These are phyloP conservation scores for Fusarium sublunatum DNA, from an alignment of 2,329 filamentous ascomycete genomes.

Conservation along the genomic window DNA sequence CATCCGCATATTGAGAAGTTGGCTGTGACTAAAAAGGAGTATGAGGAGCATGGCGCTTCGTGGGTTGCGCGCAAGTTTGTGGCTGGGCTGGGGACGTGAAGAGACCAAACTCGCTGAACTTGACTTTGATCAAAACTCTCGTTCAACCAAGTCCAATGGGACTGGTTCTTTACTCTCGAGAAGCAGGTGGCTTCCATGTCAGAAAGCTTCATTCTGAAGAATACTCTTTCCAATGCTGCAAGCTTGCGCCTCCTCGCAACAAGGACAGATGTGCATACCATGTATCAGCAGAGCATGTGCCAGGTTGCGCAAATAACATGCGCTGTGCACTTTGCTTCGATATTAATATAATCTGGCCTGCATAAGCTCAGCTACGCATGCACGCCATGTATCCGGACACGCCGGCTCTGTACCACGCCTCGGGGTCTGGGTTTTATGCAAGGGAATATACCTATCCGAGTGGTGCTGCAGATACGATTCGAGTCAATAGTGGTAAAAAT, in stretches of 20 bases:
- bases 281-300: no score
- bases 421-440: not conserved
- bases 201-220: not conserved
- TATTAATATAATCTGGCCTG: not conserved
- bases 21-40: constrained; percentile 87
- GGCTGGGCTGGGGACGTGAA: constrained; percentile 40
- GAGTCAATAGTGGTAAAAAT: not conserved
- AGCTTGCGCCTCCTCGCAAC: not conserved
- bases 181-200: not conserved
- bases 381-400: not conserved
- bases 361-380: not conserved
- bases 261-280: not conserved
- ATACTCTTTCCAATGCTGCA: not conserved
- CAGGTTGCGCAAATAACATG: not conserved
- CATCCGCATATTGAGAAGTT: constrained; percentile 74
- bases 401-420: not conserved
- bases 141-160: no score
- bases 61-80: constrained; percentile 81
- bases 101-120: no score
- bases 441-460: not conserved
- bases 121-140: no score
- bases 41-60: constrained; percentile 82
- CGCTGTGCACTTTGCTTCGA: not conserved
- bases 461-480: not conserved
- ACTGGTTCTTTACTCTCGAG: not conserved